phyloP scores from a whole-genome alignment of 1,284 basidiomycete species.

The Irpex sp. region DNA sequence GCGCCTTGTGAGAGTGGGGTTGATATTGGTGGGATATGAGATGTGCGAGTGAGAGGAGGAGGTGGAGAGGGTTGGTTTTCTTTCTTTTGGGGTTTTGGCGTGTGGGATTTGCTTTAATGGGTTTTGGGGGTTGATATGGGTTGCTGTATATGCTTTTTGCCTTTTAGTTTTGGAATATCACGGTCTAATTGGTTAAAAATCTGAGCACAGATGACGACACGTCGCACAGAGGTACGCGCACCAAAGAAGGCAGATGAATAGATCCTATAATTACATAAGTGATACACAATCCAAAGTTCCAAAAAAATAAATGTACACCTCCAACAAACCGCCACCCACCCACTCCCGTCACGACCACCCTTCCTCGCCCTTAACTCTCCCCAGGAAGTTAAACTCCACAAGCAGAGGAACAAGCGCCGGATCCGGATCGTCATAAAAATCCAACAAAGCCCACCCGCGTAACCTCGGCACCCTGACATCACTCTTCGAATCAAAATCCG shows the following conservation, averaged over 20 bases:
- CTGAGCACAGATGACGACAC: too few species aligned
- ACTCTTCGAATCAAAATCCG: neutral
- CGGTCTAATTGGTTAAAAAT: neutral
- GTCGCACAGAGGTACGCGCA: too few species aligned
- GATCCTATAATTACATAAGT: neutral
- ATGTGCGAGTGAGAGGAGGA: neutral
- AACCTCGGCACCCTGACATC: constrained; percentile 34
- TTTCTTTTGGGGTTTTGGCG: too few species aligned
- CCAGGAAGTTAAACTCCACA: constrained; percentile 72
- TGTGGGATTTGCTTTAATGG: neutral
- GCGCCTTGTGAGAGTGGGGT: constrained; percentile 9
- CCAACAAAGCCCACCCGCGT: constrained; percentile 71
- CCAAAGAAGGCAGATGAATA: neutral
- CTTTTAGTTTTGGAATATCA: too few species aligned
- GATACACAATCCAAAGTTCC: neutral
- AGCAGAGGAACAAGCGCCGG: constrained; percentile 57
- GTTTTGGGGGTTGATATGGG: neutral
- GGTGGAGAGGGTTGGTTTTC: too few species aligned
- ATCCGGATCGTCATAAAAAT: constrained; percentile 62
- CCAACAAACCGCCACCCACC: neutral
- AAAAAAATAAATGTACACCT: neutral
- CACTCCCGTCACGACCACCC: constrained; percentile 33
- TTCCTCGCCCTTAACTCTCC: constrained; percentile 42
- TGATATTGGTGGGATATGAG: constrained; percentile 7
- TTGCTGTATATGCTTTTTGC: neutral